Evolutionary conservation across 179 eudicot species (phyloP).

Genomic region (Silene coronaria): DNA sequence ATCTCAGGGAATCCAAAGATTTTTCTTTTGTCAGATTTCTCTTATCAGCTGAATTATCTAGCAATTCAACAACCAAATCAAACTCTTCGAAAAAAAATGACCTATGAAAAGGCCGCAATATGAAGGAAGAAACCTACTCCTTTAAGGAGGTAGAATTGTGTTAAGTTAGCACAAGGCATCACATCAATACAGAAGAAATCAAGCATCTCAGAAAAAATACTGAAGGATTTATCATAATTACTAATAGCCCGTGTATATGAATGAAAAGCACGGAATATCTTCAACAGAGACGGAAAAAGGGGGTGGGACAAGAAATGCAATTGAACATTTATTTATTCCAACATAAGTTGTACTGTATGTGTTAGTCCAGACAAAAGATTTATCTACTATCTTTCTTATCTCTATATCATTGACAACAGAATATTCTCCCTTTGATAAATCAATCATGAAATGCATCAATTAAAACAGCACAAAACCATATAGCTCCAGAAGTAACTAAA

Average conservation of each 20-base stretch:
- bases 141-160: neutral
- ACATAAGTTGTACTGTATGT: neutral
- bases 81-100: neutral
- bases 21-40: slow-evolving; percentile 17
- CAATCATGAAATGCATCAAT: neutral
- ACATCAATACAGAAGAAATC: neutral
- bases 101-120: neutral
- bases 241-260: neutral
- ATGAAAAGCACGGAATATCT: neutral
- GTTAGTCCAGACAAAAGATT: neutral
- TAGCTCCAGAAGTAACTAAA: neutral
- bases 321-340: too few relatives aligned
- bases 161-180: neutral
- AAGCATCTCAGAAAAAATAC: neutral
- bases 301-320: neutral
- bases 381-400: neutral
- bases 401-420: neutral
- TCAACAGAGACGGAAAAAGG: neutral
- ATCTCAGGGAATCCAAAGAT: slow-evolving; percentile 16
- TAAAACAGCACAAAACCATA: neutral
- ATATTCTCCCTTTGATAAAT: neutral
- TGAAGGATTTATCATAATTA: neutral
- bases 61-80: slow-evolving; percentile 17
- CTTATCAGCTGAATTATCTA: slow-evolving; percentile 16
- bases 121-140: neutral